Base-by-base conservation (phyloP, 2,329 filamentous ascomycete genomes). In the Trichoderma koningiopsis region DNA sequence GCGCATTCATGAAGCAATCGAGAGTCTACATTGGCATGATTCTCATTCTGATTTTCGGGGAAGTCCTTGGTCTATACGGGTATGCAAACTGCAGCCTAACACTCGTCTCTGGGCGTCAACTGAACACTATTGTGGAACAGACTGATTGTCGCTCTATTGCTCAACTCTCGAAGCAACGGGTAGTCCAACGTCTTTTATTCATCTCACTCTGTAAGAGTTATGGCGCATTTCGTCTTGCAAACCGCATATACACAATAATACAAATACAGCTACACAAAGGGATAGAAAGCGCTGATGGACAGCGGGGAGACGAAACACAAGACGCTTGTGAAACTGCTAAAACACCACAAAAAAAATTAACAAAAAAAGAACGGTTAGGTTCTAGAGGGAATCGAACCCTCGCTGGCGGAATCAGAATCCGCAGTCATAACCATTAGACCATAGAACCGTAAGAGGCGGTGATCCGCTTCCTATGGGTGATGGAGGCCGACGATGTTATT, bases 11-110 rank as follows among this genome's bases (percentile, higher is more conserved):
- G 94, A 89, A 93, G 77, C 96, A 99, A 81, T 96, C 92, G 60
- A 89, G 95, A 72, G 92, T 99, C 73, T 99, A 97, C 75, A 96
- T 99, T 61, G 96, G 96, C 81, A 98, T 98, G 96, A 94, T 99
- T 58, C 83, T 99, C 76, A 98, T 98, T 74, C 87, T 98, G 72
- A 99, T 99, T 88, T 99, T 99, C 79, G 96, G 93, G 68, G 96
- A 99, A 85, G 96, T 99, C 24, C 80, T 99, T 78, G 96, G 96
- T 80, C 90, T 99, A 37, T 99, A 99, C 77, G 96, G 96, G 93
- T 97, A 86, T 74, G 91, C 14, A 58, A 33, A 40, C 4, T 40
- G 14, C 14, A 14, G 14, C 37, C 2, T 19, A 4, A 7, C 6
- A 40, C 35, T 79, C 71, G 5, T 19, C 5, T 47, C 16, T 16